Evolutionary conservation across 2,329 filamentous ascomycete genomes (phyloP).

Genomic region (Fusarium albosuccineum): DNA sequence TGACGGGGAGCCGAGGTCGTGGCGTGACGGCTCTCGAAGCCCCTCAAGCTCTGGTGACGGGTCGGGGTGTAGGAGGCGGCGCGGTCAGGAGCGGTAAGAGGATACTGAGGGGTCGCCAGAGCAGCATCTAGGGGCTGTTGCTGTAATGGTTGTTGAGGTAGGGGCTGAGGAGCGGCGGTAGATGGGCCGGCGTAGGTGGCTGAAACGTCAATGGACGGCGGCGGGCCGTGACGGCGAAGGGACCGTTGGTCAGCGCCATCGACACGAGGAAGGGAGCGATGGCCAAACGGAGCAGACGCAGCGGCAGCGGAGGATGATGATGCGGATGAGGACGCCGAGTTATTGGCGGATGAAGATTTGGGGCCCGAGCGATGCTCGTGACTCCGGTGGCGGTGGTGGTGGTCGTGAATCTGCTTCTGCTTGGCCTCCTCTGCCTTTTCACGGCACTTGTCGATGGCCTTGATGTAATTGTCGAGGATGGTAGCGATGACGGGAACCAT

Average conservation of each 20-base stretch:
- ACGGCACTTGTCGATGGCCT: conserved; percentile 91
- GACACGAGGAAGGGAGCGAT: conserved; percentile 63
- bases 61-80: conserved; percentile 42
- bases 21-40: conserved; percentile 63
- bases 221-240: conserved; percentile 83
- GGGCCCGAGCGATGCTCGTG: conserved; percentile 63
- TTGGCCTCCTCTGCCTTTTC: conserved; percentile 89
- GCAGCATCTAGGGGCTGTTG: conserved; percentile 44
- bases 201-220: conserved; percentile 74
- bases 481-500: conserved; percentile 99
- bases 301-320: conserved; percentile 44
- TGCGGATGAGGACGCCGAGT: conserved; percentile 50
- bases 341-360: conserved; percentile 57
- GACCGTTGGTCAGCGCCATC: conserved; percentile 71
- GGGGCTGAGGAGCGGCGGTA: conserved; percentile 40
- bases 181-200: conserved; percentile 57
- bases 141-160: conserved; percentile 29
- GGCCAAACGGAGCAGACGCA: conserved; percentile 58
- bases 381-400: conserved; percentile 63
- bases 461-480: conserved; percentile 98
- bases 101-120: conserved; percentile 40
- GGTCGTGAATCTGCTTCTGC: conserved; percentile 72
- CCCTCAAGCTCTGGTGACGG: conserved; percentile 66
- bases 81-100: conserved; percentile 41
- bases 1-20: conserved; percentile 65